A percentile compares a stretch with the other conserved stretches of the same genome.
Evolutionary conservation across 2,329 filamentous ascomycete species (phyloP).

Genomic region (Diaporthe citrichinensis): DNA sequence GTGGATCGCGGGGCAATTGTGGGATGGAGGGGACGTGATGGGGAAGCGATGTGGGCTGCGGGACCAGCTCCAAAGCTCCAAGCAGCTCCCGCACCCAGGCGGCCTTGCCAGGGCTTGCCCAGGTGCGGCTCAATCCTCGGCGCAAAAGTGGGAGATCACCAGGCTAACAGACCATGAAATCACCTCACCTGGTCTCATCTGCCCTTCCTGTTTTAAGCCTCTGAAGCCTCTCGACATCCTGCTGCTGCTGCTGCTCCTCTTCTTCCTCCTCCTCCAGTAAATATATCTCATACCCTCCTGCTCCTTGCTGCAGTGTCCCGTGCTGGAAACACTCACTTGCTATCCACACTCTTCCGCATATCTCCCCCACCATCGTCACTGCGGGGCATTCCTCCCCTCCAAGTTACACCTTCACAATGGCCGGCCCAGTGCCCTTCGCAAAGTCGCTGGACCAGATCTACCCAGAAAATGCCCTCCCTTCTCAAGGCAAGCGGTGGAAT

Average conservation of each 20-base stretch:
- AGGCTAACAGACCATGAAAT: conserved; percentile 31
- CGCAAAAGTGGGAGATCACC: conserved; percentile 35
- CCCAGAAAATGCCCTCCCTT: conserved; percentile 76
- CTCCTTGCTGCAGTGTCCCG: neutral
- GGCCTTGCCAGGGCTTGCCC: neutral
- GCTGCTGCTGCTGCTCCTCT: too few relatives aligned
- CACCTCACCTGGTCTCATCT: conserved; percentile 27
- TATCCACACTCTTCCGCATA: neutral
- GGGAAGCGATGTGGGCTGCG: conserved; percentile 7
- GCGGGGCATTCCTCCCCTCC: conserved; percentile 1
- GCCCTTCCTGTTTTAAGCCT: too few relatives aligned
- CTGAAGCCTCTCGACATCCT: too few relatives aligned
- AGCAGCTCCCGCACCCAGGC: neutral
- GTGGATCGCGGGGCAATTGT: conserved; percentile 27
- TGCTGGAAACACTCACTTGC: neutral
- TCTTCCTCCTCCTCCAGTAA: neutral
- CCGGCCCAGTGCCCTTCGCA: conserved; percentile 78
- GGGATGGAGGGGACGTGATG: neutral
- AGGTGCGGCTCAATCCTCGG: conserved; percentile 34
- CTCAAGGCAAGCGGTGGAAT: conserved; percentile 83
- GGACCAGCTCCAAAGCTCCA: neutral
- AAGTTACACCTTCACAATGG: conserved; percentile 56
- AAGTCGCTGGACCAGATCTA: conserved; percentile 86
- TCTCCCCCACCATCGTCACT: neutral
- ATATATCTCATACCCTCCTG: neutral